Evolutionary conservation across 345 rosid species (phyloP), one percentile per base, ranked within the genome.

Genomic region (Cochlearia excelsa): DNA sequence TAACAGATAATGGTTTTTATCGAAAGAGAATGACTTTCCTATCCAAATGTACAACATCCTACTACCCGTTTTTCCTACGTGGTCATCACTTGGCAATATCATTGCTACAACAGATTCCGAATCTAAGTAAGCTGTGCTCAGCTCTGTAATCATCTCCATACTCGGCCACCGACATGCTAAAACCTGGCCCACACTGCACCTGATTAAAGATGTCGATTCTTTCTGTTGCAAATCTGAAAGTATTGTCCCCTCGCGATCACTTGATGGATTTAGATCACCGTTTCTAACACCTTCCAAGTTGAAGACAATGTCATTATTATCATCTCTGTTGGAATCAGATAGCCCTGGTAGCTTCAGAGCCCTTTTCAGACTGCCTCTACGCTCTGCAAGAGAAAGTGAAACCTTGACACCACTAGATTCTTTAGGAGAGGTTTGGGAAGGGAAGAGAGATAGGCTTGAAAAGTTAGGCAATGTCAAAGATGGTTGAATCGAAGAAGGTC

Each of bases 381-480:
- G 85, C 67, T 89, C 95, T 1, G 94, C 97, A 42, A 93, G 95
- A 54, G 95, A 93, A 61, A 72, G 84, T 3, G 85, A 70, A 60
- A 64, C 71, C 67, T 62, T 52, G 65, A 73, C 69, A 61, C 57
- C 80, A 67, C 65, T 59, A 48, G 84, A 65, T 58, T 55, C 74
- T 26, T 41, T 35, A 59, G 79, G 69, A 74, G 84, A 65, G 46
- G 69, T 50, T 59, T 71, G 68, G 54, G 87, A 69, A 48, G 90
- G 46, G 40, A 42, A 44, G 42, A 80, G 79, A 54, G 90, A 76
- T 59, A 84, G 68, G 76, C 75, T 82, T 51, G 91, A 84, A 57
- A 85, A 71, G 74, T 76, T 84, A 61, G 95, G 77, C 65, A 84
- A 65, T 46, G 82, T 66, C 63, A 88, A 79, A 43, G 90, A 63